Evolutionary conservation across 2,329 filamentous ascomycete genomes (phyloP).

Genomic region (Beauveria medogensis): DNA sequence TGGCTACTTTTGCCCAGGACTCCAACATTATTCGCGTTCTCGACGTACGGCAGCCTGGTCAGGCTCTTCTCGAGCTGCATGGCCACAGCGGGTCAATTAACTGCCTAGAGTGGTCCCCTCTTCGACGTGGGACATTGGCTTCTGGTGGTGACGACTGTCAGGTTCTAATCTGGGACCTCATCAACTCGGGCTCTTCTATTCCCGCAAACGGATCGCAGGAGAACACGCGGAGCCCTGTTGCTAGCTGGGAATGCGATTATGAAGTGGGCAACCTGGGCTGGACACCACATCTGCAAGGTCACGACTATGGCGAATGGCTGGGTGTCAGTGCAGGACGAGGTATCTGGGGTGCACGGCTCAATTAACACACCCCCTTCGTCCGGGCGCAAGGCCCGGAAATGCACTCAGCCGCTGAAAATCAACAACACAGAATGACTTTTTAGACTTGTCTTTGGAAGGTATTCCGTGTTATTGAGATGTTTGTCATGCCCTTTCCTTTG

Average conservation of each 20-base stretch:
- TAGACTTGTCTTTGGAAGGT: background rate
- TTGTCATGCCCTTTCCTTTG: constrained; percentile 4
- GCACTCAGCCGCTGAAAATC: background rate
- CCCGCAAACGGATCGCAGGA: constrained; percentile 42
- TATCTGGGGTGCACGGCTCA: constrained; percentile 63
- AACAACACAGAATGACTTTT: background rate
- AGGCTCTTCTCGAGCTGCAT: constrained; percentile 85
- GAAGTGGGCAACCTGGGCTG: constrained; percentile 80
- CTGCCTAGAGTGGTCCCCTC: constrained; percentile 92
- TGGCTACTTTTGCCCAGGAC: constrained; percentile 95
- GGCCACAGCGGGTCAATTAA: constrained; percentile 82
- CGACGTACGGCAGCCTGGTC: constrained; percentile 91
- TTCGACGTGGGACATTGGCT: constrained; percentile 76
- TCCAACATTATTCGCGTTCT: constrained; percentile 89
- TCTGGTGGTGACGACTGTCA: constrained; percentile 88
- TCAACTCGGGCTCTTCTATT: constrained; percentile 50
- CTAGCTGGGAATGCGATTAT: constrained; percentile 78
- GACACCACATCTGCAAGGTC: constrained; percentile 63
- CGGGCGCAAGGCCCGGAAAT: background rate
- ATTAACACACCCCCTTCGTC: constrained; percentile 15
- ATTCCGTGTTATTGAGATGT: background rate
- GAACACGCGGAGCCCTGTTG: constrained; percentile 60
- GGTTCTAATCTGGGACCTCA: constrained; percentile 87
- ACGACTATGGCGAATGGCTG: constrained; percentile 72
- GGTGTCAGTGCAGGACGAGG: constrained; percentile 74